Percentiles rank a stretch among this genome's conserved stretches.
phyloP scores from a whole-genome alignment of 2,329 filamentous ascomycete genomes.

The Pseudofabraea citricarpa region DNA sequence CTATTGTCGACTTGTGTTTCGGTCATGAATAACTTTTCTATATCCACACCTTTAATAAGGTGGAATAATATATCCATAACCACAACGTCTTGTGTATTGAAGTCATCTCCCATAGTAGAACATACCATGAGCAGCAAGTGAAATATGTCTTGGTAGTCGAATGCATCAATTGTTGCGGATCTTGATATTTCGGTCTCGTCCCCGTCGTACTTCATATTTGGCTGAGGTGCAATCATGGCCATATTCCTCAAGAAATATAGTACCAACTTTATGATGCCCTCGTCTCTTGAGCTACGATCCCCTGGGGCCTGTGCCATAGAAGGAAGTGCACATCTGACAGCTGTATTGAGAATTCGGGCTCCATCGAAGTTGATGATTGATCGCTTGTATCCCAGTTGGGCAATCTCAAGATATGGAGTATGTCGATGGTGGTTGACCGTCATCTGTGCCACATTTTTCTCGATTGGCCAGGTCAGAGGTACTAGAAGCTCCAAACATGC shows the following conservation, averaged over 20 bases:
- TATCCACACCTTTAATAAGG: slow-evolving; percentile 82
- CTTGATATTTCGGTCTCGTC: slow-evolving; percentile 86
- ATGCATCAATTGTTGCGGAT: slow-evolving; percentile 82
- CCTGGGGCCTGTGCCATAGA: slow-evolving; percentile 75
- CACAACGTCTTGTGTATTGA: slow-evolving; percentile 82
- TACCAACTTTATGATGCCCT: slow-evolving; percentile 86
- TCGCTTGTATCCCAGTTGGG: slow-evolving; percentile 86
- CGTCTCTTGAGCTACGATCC: slow-evolving; percentile 74
- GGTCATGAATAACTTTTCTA: slow-evolving; percentile 79
- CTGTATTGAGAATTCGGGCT: slow-evolving; percentile 71
- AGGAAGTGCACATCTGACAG: slow-evolving; percentile 76
- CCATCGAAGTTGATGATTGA: slow-evolving; percentile 80
- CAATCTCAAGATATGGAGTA: slow-evolving; percentile 80
- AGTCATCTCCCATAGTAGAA: slow-evolving; percentile 92
- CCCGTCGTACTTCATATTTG: slow-evolving; percentile 70
- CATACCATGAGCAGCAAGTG: slow-evolving; percentile 79
- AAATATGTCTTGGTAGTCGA: slow-evolving; percentile 87
- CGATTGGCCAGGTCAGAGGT: slow-evolving; percentile 89
- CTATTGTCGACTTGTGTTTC: slow-evolving; percentile 65
- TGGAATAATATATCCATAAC: slow-evolving; percentile 91
- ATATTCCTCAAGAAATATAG: slow-evolving; percentile 89
- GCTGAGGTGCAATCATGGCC: slow-evolving; percentile 73
- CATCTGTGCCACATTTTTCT: slow-evolving; percentile 72
- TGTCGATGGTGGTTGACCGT: slow-evolving; percentile 92
- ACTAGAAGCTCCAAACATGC: slow-evolving; percentile 88